phyloP scores from a whole-genome alignment of 2,329 filamentous ascomycete genomes.

The Venturia nashicola region DNA sequence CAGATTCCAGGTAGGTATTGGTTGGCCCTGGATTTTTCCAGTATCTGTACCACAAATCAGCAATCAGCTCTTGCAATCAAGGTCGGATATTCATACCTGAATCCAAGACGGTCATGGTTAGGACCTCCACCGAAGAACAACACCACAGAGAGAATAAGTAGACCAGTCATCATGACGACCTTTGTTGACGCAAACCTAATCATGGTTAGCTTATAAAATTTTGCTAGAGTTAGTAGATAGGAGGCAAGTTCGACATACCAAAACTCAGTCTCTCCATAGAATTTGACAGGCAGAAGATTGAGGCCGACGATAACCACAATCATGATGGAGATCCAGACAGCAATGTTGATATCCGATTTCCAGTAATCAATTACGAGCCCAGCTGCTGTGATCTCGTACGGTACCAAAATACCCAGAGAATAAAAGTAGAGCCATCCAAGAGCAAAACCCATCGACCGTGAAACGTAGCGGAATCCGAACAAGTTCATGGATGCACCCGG shows the following conservation, averaged over 20 bases:
- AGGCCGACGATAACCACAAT: constrained; percentile 30
- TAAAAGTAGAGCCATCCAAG: constrained; percentile 41
- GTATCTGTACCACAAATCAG: background rate
- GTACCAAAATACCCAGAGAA: constrained; percentile 59
- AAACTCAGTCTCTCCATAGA: constrained; percentile 38
- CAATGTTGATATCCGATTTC: constrained; percentile 50
- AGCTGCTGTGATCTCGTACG: constrained; percentile 74
- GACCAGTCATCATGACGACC: constrained; percentile 31
- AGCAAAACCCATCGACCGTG: constrained; percentile 31
- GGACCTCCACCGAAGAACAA: constrained; percentile 31
- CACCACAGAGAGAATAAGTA: constrained; percentile 33
- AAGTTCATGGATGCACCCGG: constrained; percentile 39
- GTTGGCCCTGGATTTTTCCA: constrained; percentile 33
- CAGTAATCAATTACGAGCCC: constrained; percentile 70
- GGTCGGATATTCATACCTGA: background rate
- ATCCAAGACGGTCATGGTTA: constrained; percentile 14
- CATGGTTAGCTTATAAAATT: background rate
- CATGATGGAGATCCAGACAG: constrained; percentile 60
- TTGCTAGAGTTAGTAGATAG: constrained; percentile 17
- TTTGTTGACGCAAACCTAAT: constrained; percentile 29
- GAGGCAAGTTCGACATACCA: constrained; percentile 29
- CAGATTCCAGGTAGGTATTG: constrained; percentile 30
- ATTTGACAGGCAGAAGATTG: constrained; percentile 45
- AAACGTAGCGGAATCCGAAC: constrained; percentile 35
- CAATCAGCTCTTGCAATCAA: constrained; percentile 19